phyloP scores from a whole-genome alignment of 768 basidiomycete genomes.

The Naganishia kalamii region DNA sequence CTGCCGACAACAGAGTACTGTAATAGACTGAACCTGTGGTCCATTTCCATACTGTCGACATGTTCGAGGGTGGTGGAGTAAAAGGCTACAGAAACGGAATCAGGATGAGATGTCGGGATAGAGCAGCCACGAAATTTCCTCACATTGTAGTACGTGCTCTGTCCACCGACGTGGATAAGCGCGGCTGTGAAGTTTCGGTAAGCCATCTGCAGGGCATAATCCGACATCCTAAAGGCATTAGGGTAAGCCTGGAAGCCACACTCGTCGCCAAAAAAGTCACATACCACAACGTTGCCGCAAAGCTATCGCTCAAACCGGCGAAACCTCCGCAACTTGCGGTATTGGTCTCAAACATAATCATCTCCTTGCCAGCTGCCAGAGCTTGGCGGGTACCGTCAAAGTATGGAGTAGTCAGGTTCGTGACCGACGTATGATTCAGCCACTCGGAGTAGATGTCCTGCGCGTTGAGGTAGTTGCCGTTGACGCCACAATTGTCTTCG shows the following conservation, averaged over 20 bases:
- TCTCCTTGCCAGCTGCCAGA: constrained; percentile 46
- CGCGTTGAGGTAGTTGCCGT: constrained; percentile 40
- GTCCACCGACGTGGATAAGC: constrained; percentile 54
- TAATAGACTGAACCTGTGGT: constrained; percentile 70
- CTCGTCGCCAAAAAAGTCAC: constrained; percentile 29
- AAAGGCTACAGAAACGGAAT: constrained; percentile 42
- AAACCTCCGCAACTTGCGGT: constrained; percentile 55
- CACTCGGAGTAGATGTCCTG: constrained; percentile 53
- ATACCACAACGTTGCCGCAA: constrained; percentile 59
- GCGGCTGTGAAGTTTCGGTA: constrained; percentile 54
- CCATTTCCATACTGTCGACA: constrained; percentile 61
- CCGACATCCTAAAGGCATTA: constrained; percentile 42
- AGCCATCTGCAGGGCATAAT: constrained; percentile 60
- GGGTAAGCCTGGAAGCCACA: too few species aligned
- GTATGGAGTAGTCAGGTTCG: constrained; percentile 55
- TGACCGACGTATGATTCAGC: constrained; percentile 58
- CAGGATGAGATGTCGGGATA: neutral
- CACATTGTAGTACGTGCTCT: constrained; percentile 54
- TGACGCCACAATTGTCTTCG: constrained; percentile 46
- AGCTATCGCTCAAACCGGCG: constrained; percentile 57
- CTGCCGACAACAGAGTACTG: constrained; percentile 63
- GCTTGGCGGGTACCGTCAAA: constrained; percentile 51
- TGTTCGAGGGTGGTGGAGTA: constrained; percentile 56
- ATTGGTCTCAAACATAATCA: constrained; percentile 68
- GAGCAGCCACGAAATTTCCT: constrained; percentile 31